phyloP scores from a whole-genome alignment of 2,329 filamentous ascomycete genomes.

The Aspergillus ruber region DNA sequence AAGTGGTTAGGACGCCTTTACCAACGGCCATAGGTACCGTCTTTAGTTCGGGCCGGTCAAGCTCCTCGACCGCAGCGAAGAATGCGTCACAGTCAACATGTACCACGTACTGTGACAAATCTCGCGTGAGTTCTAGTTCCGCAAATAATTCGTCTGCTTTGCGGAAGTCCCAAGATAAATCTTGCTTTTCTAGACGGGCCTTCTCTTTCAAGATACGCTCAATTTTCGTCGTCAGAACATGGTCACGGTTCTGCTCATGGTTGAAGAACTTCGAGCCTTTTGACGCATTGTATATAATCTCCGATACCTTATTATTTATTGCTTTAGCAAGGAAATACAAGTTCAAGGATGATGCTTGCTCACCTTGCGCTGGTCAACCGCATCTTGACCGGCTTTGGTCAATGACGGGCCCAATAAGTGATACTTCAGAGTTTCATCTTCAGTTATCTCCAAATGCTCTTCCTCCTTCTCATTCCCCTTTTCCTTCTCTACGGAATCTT shows the following conservation, averaged over 20 bases:
- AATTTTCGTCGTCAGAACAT: conserved; percentile 78
- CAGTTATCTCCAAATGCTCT: neutral
- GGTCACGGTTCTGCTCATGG: conserved; percentile 78
- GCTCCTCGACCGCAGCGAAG: conserved; percentile 86
- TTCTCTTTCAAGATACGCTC: conserved; percentile 70
- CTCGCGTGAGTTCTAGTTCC: conserved; percentile 69
- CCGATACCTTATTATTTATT: conserved; percentile 62
- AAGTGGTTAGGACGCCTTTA: conserved; percentile 61
- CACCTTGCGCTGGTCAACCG: conserved; percentile 84
- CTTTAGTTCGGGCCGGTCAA: conserved; percentile 76
- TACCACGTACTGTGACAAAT: conserved; percentile 77
- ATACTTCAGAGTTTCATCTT: conserved; percentile 68
- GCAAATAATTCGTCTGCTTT: conserved; percentile 74
- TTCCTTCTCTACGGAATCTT: conserved; percentile 5
- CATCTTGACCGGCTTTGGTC: conserved; percentile 87
- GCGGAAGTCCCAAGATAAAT: conserved; percentile 66
- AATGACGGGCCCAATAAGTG: conserved; percentile 82
- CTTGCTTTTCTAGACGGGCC: conserved; percentile 64
- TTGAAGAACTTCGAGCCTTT: conserved; percentile 96
- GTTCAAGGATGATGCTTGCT: conserved; percentile 5
- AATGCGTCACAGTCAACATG: conserved; percentile 98
- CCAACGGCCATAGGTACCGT: conserved; percentile 89
- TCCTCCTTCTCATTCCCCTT: neutral
- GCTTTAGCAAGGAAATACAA: conserved; percentile 1
- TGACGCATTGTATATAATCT: conserved; percentile 94